Conservation (phyloP, 208 protist genomes). For the Wallacemonas rigidus region DNA sequence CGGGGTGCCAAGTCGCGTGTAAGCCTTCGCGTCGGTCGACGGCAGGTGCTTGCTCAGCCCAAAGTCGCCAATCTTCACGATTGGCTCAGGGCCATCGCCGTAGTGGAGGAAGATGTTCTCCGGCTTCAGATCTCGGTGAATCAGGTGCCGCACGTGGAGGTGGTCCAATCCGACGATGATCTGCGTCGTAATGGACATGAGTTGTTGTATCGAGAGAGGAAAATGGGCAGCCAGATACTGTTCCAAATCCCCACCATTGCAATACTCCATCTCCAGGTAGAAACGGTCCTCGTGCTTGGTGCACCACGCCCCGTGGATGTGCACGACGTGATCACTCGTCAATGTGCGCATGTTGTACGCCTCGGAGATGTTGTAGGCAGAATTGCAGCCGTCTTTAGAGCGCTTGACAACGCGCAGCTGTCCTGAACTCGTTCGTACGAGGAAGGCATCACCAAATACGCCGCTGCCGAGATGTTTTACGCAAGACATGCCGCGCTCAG, state of each 20-base stretch:
- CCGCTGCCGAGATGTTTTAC: conserved; percentile 45
- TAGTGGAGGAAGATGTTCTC: conserved; percentile 61
- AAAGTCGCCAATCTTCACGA: conserved; percentile 82
- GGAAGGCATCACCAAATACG: conserved; percentile 41
- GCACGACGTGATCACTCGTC: conserved; percentile 61
- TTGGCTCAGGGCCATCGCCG: conserved; percentile 18
- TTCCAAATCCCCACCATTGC: conserved; percentile 61
- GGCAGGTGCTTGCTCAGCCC: conserved; percentile 43
- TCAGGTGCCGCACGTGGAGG: conserved; percentile 61
- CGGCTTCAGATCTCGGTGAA: conserved; percentile 69
- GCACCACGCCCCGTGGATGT: conserved; percentile 52
- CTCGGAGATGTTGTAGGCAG: conserved; percentile 33
- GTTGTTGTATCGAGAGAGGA: conserved; percentile 42
- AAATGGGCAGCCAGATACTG: conserved; percentile 33
- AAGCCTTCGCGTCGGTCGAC: conserved; percentile 32
- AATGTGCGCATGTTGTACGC: conserved; percentile 45
- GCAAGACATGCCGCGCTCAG: conserved; percentile 1
- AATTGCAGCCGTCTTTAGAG: conserved; percentile 19
- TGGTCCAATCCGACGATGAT: conserved; percentile 73
- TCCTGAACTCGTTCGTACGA: conserved; percentile 24
- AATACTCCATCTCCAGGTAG: conserved; percentile 81
- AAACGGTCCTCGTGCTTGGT: conserved; percentile 33
- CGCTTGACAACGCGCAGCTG: conserved; percentile 58
- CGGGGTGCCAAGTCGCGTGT: conserved; percentile 57
- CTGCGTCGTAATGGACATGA: conserved; percentile 63